Evolutionary conservation across 345 rosid genomes (phyloP).

Genomic region (Salix exigua): DNA sequence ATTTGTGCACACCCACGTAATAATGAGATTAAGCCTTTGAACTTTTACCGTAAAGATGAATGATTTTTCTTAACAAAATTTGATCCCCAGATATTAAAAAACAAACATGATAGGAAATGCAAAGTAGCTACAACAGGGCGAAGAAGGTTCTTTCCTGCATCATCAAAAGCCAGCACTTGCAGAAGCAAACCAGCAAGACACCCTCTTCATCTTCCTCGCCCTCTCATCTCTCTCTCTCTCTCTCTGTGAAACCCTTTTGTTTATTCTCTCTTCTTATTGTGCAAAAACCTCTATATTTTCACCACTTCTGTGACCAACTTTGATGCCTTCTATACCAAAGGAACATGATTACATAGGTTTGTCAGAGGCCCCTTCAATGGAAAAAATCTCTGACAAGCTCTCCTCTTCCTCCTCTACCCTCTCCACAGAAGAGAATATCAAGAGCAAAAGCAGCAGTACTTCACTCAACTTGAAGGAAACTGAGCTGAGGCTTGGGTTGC

Average conservation of each 20-base stretch:
- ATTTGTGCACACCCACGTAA: too few species aligned
- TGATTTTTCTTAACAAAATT: too few species aligned
- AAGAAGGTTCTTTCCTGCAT: slow-evolving; percentile 47
- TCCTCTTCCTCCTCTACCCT: slow-evolving; percentile 34
- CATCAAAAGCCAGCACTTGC: slow-evolving; percentile 31
- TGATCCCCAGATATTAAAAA: too few species aligned
- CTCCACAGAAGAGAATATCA: slow-evolving; percentile 22
- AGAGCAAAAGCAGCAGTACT: slow-evolving; percentile 9
- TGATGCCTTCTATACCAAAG: slow-evolving; percentile 42
- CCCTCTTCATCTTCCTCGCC: background rate
- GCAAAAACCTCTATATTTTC: background rate
- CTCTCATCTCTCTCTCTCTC: background rate
- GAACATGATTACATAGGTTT: slow-evolving; percentile 77
- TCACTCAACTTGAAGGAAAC: slow-evolving; percentile 53
- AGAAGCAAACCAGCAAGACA: background rate
- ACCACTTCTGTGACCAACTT: slow-evolving; percentile 11
- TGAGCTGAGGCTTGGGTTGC: slow-evolving; percentile 67
- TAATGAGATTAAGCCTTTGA: too few species aligned
- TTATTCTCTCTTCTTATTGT: background rate
- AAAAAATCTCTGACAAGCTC: slow-evolving; percentile 35
- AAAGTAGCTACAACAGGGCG: slow-evolving; percentile 33
- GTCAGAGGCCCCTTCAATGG: slow-evolving; percentile 42
- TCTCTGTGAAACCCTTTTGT: background rate
- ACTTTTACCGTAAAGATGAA: too few species aligned
- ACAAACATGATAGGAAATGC: background rate